These are phyloP conservation scores for Eucalyptus erythrocorys DNA, from an alignment of 345 rosid genomes.

Conservation along the genomic window DNA sequence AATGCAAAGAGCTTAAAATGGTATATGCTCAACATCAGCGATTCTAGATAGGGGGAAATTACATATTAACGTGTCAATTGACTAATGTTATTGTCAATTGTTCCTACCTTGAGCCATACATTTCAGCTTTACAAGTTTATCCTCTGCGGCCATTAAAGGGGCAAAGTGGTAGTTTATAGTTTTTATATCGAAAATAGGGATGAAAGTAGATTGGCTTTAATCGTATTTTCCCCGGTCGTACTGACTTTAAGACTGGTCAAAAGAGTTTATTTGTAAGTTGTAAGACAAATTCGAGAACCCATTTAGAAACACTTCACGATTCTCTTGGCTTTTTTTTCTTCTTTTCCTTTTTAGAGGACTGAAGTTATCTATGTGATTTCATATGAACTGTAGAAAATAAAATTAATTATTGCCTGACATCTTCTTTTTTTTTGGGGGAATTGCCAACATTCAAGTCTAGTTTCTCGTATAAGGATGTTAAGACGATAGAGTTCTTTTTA, in stretches of 20 bases:
- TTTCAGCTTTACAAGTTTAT: not conserved
- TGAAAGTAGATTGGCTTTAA: too few relatives aligned
- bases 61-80: not conserved
- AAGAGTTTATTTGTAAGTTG: not conserved
- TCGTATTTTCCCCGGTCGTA: not conserved
- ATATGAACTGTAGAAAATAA: not conserved
- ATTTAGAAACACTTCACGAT: not conserved
- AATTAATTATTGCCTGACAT: not conserved
- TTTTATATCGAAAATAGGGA: not conserved
- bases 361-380: not conserved
- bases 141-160: not conserved
- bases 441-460: not conserved
- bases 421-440: not conserved
- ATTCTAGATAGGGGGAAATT: not conserved
- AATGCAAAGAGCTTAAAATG: not conserved
- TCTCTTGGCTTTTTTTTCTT: not conserved
- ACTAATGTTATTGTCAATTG: not conserved
- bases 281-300: not conserved
- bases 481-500: not conserved
- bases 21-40: not conserved
- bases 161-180: not conserved
- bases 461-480: not conserved
- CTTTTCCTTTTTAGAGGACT: fast-evolving
- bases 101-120: not conserved
- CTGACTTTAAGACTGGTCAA: not conserved